phyloP scores from a whole-genome alignment of 371 early-diverging fungal species.

The Enteropsectra breve region DNA sequence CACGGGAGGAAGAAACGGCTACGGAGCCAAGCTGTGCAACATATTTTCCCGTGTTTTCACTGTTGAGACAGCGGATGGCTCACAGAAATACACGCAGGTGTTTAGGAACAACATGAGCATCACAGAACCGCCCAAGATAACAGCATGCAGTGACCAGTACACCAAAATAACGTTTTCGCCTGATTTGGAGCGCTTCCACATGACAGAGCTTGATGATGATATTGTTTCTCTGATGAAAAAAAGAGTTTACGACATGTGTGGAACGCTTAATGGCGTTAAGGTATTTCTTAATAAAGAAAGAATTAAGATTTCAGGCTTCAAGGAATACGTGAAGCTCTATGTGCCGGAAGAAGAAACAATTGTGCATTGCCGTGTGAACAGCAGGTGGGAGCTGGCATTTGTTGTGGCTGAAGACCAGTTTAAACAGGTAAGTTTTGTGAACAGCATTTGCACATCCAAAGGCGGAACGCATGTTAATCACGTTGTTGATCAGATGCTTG shows the following conservation, averaged over 20 bases:
- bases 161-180: constrained; percentile 82
- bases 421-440: constrained; percentile 91
- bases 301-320: constrained; percentile 74
- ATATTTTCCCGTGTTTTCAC: constrained; percentile 88
- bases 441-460: constrained; percentile 86
- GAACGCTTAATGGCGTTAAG: constrained; percentile 72
- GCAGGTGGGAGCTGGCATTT: constrained; percentile 92
- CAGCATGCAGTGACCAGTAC: constrained; percentile 49
- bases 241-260: constrained; percentile 92
- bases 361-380: constrained; percentile 66
- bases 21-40: constrained; percentile 97
- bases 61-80: constrained; percentile 81
- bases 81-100: constrained; percentile 65
- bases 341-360: constrained; percentile 56
- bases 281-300: constrained; percentile 79
- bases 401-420: constrained; percentile 85
- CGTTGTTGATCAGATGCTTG: constrained; percentile 76
- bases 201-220: constrained; percentile 73
- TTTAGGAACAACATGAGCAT: constrained; percentile 57
- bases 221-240: constrained; percentile 76
- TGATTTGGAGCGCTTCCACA: constrained; percentile 79
- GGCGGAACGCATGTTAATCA: constrained; percentile 90
- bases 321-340: constrained; percentile 79
- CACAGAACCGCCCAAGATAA: constrained; percentile 51
- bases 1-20: constrained; percentile 96